Base-by-base conservation (phyloP, 495 filamentous ascomycete genomes). In the Glarea lozoyensis region DNA sequence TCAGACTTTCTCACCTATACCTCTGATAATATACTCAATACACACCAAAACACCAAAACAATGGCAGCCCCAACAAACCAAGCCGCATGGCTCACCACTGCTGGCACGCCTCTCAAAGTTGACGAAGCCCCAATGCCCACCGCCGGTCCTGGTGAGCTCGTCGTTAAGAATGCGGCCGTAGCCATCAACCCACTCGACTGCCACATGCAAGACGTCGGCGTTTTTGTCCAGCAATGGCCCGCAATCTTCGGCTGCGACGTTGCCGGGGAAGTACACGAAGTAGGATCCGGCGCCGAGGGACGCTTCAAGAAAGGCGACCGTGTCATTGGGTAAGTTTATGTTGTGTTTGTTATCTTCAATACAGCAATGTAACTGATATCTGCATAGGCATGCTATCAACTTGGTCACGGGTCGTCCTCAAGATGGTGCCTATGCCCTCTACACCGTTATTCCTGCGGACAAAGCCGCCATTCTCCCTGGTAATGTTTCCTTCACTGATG, bases 181-280 rank as follows among this genome's bases (percentile, higher is more conserved):
- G 47, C 47, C 5, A 45, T 50, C 2, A 50, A 50, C 36, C 33
- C 33, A 2, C 12, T 50, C n/a, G 47, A 50, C 47, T 27, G 16
- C 39, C 17, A 22, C 4, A 42, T 48, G 38, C 31, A 24, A 29
- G 45, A 48, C 12, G 18, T 37, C 10, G 61, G 60, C 10, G 44
- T 60, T 31, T 56, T 56, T 18, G 19, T 61, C 1, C 45, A 59
- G 4, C 59, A 59, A 1, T 76, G 69, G 35, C 76, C 76, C 0
- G 43, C 57, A 19, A 60, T 78, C 34, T 51, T 78, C 4, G 75
- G 78, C 24, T 51, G 50, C 41, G 79, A 81, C 49, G 55, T 76
- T 18, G 64, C 73, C 1, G 79, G 79, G 19, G 63, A 60, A 2
- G 61, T 81, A 9, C 60, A 57, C 11, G 63, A 59, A 22, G 63